These are phyloP conservation scores for Fusarium pininemorale DNA, from an alignment of 2,329 filamentous ascomycete genomes.

Conservation along the genomic window DNA sequence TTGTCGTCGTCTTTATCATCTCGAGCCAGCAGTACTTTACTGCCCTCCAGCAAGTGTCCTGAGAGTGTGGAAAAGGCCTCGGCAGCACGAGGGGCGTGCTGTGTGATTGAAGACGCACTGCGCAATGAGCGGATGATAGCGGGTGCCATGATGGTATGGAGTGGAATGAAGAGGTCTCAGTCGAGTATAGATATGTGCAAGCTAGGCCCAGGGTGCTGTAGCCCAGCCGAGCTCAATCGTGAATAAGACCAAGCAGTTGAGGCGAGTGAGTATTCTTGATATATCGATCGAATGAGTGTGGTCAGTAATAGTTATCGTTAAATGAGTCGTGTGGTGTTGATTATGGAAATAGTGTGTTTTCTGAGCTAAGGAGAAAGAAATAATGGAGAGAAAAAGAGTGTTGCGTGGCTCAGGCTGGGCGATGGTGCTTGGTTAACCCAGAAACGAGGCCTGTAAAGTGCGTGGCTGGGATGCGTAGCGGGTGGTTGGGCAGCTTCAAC, in stretches of 20 bases:
- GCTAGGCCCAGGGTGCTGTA: slow-evolving; percentile 41
- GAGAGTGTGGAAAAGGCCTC: slow-evolving; percentile 46
- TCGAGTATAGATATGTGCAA: slow-evolving; percentile 10
- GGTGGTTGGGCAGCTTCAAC: slow-evolving; percentile 34
- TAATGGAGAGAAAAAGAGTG: slow-evolving; percentile 3
- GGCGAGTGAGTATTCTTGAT: not conserved
- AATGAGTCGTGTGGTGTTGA: not conserved
- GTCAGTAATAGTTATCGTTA: not conserved
- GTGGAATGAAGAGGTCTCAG: slow-evolving; percentile 36
- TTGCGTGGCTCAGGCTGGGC: slow-evolving; percentile 23
- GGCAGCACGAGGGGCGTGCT: slow-evolving; percentile 20
- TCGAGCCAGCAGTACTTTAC: slow-evolving; percentile 54
- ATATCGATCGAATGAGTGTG: not conserved
- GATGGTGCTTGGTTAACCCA: slow-evolving; percentile 41
- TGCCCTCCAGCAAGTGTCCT: slow-evolving; percentile 54
- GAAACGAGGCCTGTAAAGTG: slow-evolving; percentile 41
- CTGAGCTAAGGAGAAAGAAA: slow-evolving; percentile 1
- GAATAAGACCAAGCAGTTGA: slow-evolving; percentile 17
- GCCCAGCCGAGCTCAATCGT: slow-evolving; percentile 40
- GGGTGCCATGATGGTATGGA: slow-evolving; percentile 51
- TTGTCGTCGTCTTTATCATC: slow-evolving; percentile 45
- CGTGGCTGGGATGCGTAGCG: slow-evolving; percentile 40
- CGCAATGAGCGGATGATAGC: slow-evolving; percentile 48
- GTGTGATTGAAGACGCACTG: slow-evolving; percentile 41
- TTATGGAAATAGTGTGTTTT: not conserved